Conservation (phyloP, 805 yeast genomes). For the Suhomyces prunicola region DNA sequence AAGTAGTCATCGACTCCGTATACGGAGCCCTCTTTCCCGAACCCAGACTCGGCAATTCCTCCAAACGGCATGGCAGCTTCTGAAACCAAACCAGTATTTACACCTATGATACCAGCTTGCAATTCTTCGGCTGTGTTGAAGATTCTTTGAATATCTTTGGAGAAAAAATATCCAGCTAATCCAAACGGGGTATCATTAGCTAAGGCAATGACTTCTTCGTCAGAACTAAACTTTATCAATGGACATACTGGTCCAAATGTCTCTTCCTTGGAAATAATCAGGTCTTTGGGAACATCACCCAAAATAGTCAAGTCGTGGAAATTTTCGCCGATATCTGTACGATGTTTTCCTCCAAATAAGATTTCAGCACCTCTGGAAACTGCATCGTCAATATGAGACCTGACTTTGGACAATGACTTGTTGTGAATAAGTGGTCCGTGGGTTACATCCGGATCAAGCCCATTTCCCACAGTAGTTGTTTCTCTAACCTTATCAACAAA, state of each 20-base stretch:
- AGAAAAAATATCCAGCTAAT: slow-evolving; percentile 72
- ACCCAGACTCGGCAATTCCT: slow-evolving; percentile 75
- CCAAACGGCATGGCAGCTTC: slow-evolving; percentile 73
- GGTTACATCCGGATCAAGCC: slow-evolving; percentile 54
- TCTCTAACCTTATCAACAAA: slow-evolving; percentile 40
- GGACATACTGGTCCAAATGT: slow-evolving; percentile 83
- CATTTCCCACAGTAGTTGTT: slow-evolving; percentile 57
- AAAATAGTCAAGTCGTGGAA: slow-evolving; percentile 70
- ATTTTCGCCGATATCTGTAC: slow-evolving; percentile 54
- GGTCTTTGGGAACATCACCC: slow-evolving; percentile 54
- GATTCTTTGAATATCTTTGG: slow-evolving; percentile 51
- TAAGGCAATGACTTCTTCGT: slow-evolving; percentile 55
- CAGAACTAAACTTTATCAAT: slow-evolving; percentile 59
- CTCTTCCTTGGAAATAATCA: slow-evolving; percentile 63
- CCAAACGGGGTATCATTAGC: slow-evolving; percentile 74
- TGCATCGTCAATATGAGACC: slow-evolving; percentile 64
- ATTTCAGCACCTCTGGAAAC: slow-evolving; percentile 60
- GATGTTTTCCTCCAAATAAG: slow-evolving; percentile 56
- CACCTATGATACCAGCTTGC: slow-evolving; percentile 80
- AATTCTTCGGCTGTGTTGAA: slow-evolving; percentile 64
- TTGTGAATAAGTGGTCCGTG: slow-evolving; percentile 76
- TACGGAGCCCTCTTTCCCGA: slow-evolving; percentile 77
- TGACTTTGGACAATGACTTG: slow-evolving; percentile 59
- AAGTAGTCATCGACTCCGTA: slow-evolving; percentile 75
- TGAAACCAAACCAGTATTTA: slow-evolving; percentile 69